Percentiles rank a stretch among this genome's conserved stretches.
These are phyloP conservation scores for Mallotus repandus DNA, from an alignment of 441 rosid species.

Conservation along the genomic window DNA sequence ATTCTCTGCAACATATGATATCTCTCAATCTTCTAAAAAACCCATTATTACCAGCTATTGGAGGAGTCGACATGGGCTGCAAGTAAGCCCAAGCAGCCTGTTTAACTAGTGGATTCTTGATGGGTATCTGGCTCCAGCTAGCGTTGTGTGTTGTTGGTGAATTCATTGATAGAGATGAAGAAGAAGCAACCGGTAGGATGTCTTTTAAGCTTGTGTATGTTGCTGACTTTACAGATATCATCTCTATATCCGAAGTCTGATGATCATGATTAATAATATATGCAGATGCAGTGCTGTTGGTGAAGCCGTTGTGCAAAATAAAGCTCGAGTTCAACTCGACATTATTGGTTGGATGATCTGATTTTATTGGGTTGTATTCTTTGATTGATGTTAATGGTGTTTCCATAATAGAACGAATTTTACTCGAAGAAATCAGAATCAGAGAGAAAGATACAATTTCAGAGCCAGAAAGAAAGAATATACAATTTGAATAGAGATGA, in stretches of 20 bases:
- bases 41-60: conserved; percentile 31
- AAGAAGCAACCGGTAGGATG: conserved; percentile 29
- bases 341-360: background rate
- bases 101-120: conserved; percentile 61
- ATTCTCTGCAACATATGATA: conserved; percentile 21
- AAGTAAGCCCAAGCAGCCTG: conserved; percentile 64
- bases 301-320: background rate
- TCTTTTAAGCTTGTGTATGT: conserved; percentile 61
- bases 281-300: background rate
- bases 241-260: conserved; percentile 40
- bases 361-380: background rate
- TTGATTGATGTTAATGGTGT: background rate
- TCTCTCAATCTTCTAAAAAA: conserved; percentile 29
- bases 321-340: background rate
- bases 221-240: conserved; percentile 29
- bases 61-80: conserved; percentile 51
- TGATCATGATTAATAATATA: background rate
- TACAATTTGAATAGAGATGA: too few relatives aligned
- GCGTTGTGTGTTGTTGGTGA: conserved; percentile 36
- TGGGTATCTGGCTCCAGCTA: conserved; percentile 53
- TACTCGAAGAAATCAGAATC: too few relatives aligned
- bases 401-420: background rate
- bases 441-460: too few relatives aligned
- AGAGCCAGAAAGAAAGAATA: too few relatives aligned
- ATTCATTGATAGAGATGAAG: conserved; percentile 21